Percentiles rank a stretch among this genome's conserved stretches.
Conservation (phyloP, 1,139 yeast genomes). For the Scheffersomyces parashehatae region DNA sequence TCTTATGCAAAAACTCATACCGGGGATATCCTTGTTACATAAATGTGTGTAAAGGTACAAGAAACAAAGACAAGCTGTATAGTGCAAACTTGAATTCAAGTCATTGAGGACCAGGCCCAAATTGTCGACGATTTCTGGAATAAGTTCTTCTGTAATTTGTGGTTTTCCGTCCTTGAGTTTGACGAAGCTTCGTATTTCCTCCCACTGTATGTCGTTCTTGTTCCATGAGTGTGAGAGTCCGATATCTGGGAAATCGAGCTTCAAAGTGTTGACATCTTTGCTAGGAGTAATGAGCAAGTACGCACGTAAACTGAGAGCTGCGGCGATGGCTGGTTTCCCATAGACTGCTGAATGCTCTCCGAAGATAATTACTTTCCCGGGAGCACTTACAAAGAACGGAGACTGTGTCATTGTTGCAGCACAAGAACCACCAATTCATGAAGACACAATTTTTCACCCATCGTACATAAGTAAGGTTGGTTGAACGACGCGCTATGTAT, state of each 20-base stretch:
- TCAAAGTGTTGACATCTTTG: conserved; percentile 40
- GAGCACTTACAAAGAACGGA: conserved; percentile 83
- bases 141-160: conserved; percentile 53
- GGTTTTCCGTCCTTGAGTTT: conserved; percentile 32
- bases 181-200: conserved; percentile 27
- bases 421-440: too few relatives aligned
- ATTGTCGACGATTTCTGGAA: conserved; percentile 57
- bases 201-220: conserved; percentile 62
- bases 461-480: too few relatives aligned
- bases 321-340: conserved; percentile 90
- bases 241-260: conserved; percentile 84
- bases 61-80: conserved; percentile 84
- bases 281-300: conserved; percentile 63
- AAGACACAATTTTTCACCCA: too few relatives aligned
- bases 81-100: conserved; percentile 59
- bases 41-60: conserved; percentile 70
- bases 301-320: conserved; percentile 80
- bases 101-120: conserved; percentile 45
- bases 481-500: too few relatives aligned
- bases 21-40: conserved; percentile 48
- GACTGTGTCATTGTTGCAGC: not conserved
- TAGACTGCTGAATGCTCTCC: conserved; percentile 98
- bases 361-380: conserved; percentile 93
- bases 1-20: conserved; percentile 63
- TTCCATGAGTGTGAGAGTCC: conserved; percentile 65